Base-by-base conservation (phyloP, 345 rosid genomes). In the Linum lewisii region DNA sequence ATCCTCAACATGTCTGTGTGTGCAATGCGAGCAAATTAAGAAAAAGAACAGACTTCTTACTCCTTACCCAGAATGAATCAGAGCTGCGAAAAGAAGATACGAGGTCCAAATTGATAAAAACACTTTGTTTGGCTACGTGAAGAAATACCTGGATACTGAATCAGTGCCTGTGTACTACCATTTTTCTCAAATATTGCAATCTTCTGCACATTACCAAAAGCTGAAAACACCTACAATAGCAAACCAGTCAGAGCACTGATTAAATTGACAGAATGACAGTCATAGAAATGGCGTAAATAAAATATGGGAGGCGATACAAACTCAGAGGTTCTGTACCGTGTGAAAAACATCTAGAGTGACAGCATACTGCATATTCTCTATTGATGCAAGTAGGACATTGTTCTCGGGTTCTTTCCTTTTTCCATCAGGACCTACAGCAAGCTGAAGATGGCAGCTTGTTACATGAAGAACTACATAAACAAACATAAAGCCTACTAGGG, bases 321-420 rank as follows among this genome's bases (percentile, higher is more conserved):
- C 34, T 61, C 21, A 23, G 25, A 62, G 56, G 59, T 59, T 69
- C 61, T 78, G 80, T 73, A 93, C 97, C 60, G 85, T 85, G 70
- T 93, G 84, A 74, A 93, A 84, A 62, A 84, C 87, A 74, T 93
- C 95, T 58, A 89, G 85, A 20, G 99, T 89, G 57, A 93, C 95
- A 59, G 91, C 97, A 71, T 93, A 89, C 76, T 87, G 99, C 99
- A 93, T 89, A 73, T 89, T 93, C 78, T 87, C 99, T 53, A 93
- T 87, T 22, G 94, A 70, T 66, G 90, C 99, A 70, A 93, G 97
- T 68, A 93, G 91, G 37, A 93, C 94, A 34, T 93, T 93, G 74
- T 92, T 87, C 82, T 89, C 90, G 55, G 86, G 75, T 72, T 92
- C 98, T 70, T 74, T 81, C 77, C 66, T 92, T 82, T 80, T 92